Percentiles rank a stretch among this genome's conserved stretches.
Evolutionary conservation across 2,329 filamentous ascomycete genomes (phyloP).

Genomic region (Gaeumannomyces sp.): DNA sequence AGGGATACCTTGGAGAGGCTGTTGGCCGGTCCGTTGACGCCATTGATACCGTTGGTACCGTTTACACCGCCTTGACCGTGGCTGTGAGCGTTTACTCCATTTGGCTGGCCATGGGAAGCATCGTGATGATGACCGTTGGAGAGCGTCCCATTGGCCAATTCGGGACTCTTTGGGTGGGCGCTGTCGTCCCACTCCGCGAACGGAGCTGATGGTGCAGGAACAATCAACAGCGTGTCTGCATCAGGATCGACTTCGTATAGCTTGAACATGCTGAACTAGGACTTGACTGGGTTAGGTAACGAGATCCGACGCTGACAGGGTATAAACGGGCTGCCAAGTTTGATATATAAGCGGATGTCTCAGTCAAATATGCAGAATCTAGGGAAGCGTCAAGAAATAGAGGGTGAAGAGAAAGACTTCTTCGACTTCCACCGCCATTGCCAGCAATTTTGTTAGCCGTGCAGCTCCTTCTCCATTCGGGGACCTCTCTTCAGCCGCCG

Average conservation of each 20-base stretch:
- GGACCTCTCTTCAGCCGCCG: neutral
- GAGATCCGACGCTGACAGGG: neutral
- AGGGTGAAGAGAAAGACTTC: neutral
- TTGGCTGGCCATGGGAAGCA: neutral
- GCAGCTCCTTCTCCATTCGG: neutral
- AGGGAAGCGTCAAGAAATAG: neutral
- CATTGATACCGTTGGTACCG: neutral
- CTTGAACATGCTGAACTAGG: slow-evolving; percentile 20
- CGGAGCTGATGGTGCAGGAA: slow-evolving; percentile 17
- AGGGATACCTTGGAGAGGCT: slow-evolving; percentile 9
- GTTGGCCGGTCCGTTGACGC: slow-evolving; percentile 3
- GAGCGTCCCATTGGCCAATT: slow-evolving; percentile 4
- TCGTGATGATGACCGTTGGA: slow-evolving; percentile 8
- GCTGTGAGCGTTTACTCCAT: slow-evolving; percentile 2
- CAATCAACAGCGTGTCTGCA: slow-evolving; percentile 26
- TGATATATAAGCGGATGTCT: neutral
- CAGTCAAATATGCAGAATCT: neutral
- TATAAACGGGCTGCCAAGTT: neutral
- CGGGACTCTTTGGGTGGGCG: neutral
- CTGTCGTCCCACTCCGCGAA: slow-evolving; percentile 20
- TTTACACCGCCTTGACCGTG: neutral
- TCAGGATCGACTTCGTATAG: slow-evolving; percentile 30
- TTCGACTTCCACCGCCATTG: neutral
- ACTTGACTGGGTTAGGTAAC: neutral
- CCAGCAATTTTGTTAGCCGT: neutral